Evolutionary conservation across 208 protist genomes (phyloP), one percentile per base, ranked within the genome.

Genomic region (Crithidia sp.): DNA sequence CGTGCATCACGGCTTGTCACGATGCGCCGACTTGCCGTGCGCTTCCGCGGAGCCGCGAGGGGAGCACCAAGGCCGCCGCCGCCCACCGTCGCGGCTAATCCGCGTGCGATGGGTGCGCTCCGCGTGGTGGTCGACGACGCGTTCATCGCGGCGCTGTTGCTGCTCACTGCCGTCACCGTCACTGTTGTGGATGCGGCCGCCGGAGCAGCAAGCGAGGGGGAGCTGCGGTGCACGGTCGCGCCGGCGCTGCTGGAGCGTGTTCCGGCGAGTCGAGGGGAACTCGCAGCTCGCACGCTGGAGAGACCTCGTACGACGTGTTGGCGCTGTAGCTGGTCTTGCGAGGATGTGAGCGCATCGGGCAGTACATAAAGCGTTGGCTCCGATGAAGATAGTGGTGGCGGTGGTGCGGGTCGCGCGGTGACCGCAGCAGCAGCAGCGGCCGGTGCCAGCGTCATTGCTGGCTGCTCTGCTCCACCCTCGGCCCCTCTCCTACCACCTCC

Each of bases 231-330:
- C 36, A 43, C 28, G n/a, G n/a, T 28, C 14, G 64, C 53, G 8
- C 64, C 64, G 41, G 59, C 53, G 53, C 64, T 69, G 49, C 64
- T 69, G 64, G 52, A 60, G 49, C 64, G 41, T 4, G 39, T 10
- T 9, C 12, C 64, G 14, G 40, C n/a, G 0, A 53, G 49, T 1
- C 41, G 39, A 5, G 64, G 52, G 3, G 53, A 69, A 9, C 52
- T 69, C 7, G 52, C 28, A 4, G 7, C 52, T 7, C 62, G 62
- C 12, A 17, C 49, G 14, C 49, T 53, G 36, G 62, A 67, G 5
- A 53, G 62, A 40, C 62, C 62, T 37, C 50, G 62, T 4, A 37
- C 43, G 49, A 55, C 37, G 37, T 57, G 62, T 13, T 55, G 62
- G 44, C 39, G 61, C 43, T 41, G 44, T 0, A 45, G 14, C 45